phyloP scores from a whole-genome alignment of 176 grass and related monocot species.

The Paspalum vaginatum region DNA sequence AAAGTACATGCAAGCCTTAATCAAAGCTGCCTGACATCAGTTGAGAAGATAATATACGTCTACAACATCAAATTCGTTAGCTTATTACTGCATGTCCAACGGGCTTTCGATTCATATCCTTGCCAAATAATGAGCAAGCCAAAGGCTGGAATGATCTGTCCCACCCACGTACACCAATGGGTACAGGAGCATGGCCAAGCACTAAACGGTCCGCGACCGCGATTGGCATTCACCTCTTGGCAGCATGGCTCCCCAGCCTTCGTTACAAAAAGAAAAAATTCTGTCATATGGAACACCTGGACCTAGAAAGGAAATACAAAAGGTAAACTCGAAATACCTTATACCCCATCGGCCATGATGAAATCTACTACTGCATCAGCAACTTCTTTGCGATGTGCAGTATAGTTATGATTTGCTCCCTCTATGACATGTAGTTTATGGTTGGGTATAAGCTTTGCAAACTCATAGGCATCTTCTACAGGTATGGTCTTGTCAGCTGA shows the following conservation, averaged over 20 bases:
- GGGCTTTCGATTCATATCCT: too few relatives aligned
- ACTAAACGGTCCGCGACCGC: not conserved
- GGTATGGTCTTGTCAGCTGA: conserved; percentile 78
- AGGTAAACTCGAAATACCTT: not conserved
- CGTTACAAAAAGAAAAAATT: not conserved
- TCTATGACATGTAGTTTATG: conserved; percentile 74
- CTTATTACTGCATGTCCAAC: not conserved
- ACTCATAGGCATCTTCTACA: conserved; percentile 76
- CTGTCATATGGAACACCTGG: not conserved
- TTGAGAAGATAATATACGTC: not conserved
- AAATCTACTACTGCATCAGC: conserved; percentile 59
- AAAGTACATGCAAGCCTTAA: not conserved
- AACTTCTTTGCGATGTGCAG: conserved; percentile 66
- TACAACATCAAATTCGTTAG: not conserved
- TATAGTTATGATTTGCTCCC: conserved; percentile 86
- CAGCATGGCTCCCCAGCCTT: not conserved
- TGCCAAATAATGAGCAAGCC: not conserved
- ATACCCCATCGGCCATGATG: conserved; percentile 40
- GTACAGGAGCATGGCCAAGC: not conserved
- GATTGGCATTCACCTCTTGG: not conserved
- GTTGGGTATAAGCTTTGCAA: conserved; percentile 75
- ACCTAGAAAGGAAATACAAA: not conserved
- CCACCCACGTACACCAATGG: not conserved
- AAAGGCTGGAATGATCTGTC: not conserved
- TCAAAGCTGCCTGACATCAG: not conserved